Percentiles rank a stretch among this genome's conserved stretches.
These are phyloP conservation scores for Salicornia ramosissima DNA, from an alignment of 148 eudicot genomes.

Conservation along the genomic window DNA sequence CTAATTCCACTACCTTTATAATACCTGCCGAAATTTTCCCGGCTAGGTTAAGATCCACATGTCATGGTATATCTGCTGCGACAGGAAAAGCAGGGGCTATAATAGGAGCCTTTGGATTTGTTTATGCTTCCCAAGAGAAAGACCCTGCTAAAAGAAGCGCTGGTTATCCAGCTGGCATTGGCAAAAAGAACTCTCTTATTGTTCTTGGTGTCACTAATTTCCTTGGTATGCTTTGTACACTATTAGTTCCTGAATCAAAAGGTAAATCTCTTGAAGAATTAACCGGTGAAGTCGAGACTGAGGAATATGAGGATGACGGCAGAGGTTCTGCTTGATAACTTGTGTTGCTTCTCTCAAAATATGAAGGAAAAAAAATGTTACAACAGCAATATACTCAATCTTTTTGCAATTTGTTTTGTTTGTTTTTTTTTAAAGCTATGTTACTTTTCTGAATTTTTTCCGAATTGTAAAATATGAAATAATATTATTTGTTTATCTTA, in stretches of 20 bases:
- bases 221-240: constrained; percentile 43
- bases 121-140: constrained; percentile 39
- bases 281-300: constrained; percentile 25
- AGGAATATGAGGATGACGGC: constrained; percentile 7
- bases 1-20: constrained; percentile 57
- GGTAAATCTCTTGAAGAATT: constrained; percentile 55
- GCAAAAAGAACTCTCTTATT: constrained; percentile 41
- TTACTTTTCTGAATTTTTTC: too few species aligned
- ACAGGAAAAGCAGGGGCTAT: constrained; percentile 63
- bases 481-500: too few species aligned
- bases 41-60: constrained; percentile 48
- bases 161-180: constrained; percentile 56
- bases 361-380: too few species aligned
- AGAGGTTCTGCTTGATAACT: background rate
- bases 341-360: too few species aligned
- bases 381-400: too few species aligned
- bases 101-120: constrained; percentile 51
- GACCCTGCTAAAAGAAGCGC: constrained; percentile 33
- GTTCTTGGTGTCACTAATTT: constrained; percentile 39
- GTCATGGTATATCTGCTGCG: constrained; percentile 66
- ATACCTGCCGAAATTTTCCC: constrained; percentile 66
- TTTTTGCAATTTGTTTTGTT: too few species aligned
- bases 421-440: too few species aligned
- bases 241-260: constrained; percentile 48
- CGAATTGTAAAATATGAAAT: too few species aligned